A percentile compares a stretch with the other conserved stretches of the same genome.
These are phyloP conservation scores for Thamnidium elegans DNA, from an alignment of 192 early-diverging fungal genomes.

Conservation along the genomic window DNA sequence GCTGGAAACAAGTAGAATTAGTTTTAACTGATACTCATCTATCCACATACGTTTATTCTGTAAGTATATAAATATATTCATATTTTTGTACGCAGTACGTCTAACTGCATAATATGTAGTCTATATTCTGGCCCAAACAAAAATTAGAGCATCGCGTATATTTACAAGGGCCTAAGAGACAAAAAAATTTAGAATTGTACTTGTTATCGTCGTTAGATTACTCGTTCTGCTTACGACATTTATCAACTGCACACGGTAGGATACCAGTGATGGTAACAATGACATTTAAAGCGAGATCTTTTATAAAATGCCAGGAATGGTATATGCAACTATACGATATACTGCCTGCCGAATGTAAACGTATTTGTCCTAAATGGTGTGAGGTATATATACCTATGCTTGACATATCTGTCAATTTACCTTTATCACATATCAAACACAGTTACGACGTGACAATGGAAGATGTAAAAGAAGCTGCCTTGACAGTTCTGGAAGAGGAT, in stretches of 20 bases:
- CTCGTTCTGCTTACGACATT: constrained; percentile 23
- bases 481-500: constrained; percentile 17
- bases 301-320: constrained; percentile 24
- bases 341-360: constrained; percentile 1
- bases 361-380: constrained; percentile 14
- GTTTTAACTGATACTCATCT: constrained; percentile 3
- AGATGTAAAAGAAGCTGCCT: constrained; percentile 15
- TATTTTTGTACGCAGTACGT: too few relatives aligned
- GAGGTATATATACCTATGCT: constrained; percentile 30
- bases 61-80: background rate
- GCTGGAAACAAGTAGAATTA: constrained; percentile 18
- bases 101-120: constrained; percentile 1
- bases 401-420: constrained; percentile 19
- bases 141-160: constrained; percentile 3
- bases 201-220: constrained; percentile 29
- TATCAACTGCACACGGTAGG: background rate
- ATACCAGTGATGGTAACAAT: constrained; percentile 6
- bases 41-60: constrained; percentile 3
- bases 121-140: constrained; percentile 13
- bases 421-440: constrained; percentile 3
- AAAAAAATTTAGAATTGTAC: background rate
- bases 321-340: constrained; percentile 26
- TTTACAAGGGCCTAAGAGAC: background rate
- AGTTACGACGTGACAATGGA: constrained; percentile 19
- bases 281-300: constrained; percentile 18